phyloP scores from a whole-genome alignment of 176 grass and related monocot species.

The Thalia dealbata region DNA sequence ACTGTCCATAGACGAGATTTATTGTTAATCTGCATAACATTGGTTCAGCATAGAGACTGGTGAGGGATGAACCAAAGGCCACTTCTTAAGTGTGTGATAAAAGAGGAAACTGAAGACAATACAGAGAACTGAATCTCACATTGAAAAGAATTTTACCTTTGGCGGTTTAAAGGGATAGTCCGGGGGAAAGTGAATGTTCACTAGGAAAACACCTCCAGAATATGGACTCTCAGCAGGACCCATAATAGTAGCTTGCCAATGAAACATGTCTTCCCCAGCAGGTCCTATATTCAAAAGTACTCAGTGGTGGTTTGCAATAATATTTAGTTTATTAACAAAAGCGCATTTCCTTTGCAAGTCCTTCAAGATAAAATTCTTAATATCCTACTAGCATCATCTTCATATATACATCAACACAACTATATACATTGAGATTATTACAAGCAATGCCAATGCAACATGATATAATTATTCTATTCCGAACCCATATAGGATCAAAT shows the following conservation, averaged over 20 bases:
- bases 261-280: not conserved
- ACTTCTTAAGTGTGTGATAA: not conserved
- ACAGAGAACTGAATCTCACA: not conserved
- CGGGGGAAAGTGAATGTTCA: not conserved
- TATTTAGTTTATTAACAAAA: no score
- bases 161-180: not conserved
- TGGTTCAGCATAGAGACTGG: no score
- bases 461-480: no score
- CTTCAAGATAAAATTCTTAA: no score
- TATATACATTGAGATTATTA: no score
- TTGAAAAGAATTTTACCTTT: not conserved
- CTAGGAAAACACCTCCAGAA: not conserved
- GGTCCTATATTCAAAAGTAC: not conserved
- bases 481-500: no score
- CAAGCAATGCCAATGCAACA: no score
- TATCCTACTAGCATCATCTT: no score
- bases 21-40: no score
- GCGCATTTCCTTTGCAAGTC: not conserved
- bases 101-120: not conserved
- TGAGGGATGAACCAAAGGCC: not conserved
- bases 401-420: no score
- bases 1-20: no score
- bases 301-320: not conserved
- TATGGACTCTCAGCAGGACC: not conserved
- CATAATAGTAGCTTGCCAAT: constrained; percentile 6